Evolutionary conservation across 768 basidiomycete species (phyloP).

Genomic region (Termitomyces sp.): DNA sequence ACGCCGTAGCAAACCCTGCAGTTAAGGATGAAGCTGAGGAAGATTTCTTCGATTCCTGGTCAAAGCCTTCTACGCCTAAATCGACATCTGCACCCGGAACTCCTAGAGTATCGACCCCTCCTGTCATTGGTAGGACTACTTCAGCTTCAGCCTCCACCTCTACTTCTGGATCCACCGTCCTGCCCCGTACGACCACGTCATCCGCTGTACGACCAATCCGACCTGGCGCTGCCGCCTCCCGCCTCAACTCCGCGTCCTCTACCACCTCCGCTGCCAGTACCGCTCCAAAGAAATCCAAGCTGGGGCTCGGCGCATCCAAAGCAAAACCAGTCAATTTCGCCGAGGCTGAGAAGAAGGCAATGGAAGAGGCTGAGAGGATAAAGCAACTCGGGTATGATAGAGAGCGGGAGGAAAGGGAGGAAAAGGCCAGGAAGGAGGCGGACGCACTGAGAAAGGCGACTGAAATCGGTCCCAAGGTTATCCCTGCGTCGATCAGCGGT

Average conservation of each 20-base stretch:
- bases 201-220: slow-evolving; percentile 47
- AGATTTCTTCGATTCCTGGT: slow-evolving; percentile 97
- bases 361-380: slow-evolving; percentile 89
- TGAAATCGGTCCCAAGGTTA: slow-evolving; percentile 32
- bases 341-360: slow-evolving; percentile 85
- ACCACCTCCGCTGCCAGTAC: slow-evolving; percentile 19
- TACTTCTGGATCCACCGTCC: slow-evolving; percentile 22
- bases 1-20: slow-evolving; percentile 33
- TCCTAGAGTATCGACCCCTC: slow-evolving; percentile 45
- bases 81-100: slow-evolving; percentile 43
- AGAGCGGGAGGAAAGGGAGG: slow-evolving; percentile 78
- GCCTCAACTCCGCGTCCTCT: slow-evolving; percentile 33
- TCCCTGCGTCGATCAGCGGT: slow-evolving; percentile 16
- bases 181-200: slow-evolving; percentile 62
- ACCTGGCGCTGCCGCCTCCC: slow-evolving; percentile 31
- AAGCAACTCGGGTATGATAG: slow-evolving; percentile 91
- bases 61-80: slow-evolving; percentile 69
- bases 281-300: slow-evolving; percentile 56
- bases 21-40: slow-evolving; percentile 56
- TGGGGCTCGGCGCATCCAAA: slow-evolving; percentile 87
- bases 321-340: slow-evolving; percentile 88
- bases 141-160: slow-evolving; percentile 30
- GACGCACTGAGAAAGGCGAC: slow-evolving; percentile 38
- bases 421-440: slow-evolving; percentile 59
- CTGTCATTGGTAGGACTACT: slow-evolving; percentile 51